Evolutionary conservation across 441 rosid species (phyloP).

Genomic region (Aleurites moluccanus): DNA sequence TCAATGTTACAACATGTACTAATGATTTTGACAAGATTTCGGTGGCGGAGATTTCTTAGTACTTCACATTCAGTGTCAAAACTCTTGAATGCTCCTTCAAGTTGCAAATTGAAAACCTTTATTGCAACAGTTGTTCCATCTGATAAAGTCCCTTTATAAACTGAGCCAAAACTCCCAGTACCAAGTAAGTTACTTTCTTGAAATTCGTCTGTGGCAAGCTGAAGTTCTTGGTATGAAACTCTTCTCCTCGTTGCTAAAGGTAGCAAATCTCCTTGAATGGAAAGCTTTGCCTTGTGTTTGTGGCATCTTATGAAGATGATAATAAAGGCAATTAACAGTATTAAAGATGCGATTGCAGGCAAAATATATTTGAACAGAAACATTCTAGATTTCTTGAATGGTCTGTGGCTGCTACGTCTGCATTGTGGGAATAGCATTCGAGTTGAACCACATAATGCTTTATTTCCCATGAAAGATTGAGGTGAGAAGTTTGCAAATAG

Average conservation of each 20-base stretch:
- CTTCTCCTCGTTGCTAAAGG: background rate
- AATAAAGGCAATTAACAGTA: background rate
- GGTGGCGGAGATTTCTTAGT: conserved; percentile 9
- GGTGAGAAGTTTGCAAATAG: conserved; percentile 13
- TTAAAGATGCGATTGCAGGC: background rate
- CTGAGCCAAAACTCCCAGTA: conserved; percentile 16
- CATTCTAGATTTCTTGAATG: background rate
- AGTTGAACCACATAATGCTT: conserved; percentile 1
- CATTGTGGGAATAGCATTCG: conserved; percentile 13
- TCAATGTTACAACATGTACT: conserved; percentile 3
- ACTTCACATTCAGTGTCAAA: conserved; percentile 18
- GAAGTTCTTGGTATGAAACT: conserved; percentile 34
- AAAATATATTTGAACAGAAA: conserved; percentile 7
- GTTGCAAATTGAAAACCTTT: conserved; percentile 17
- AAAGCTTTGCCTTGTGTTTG: background rate
- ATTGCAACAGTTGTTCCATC: conserved; percentile 2
- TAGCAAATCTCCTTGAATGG: background rate
- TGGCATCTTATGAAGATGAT: background rate
- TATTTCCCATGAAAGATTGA: conserved; percentile 18
- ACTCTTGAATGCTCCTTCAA: conserved; percentile 12
- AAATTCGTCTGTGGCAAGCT: conserved; percentile 15
- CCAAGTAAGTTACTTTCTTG: conserved; percentile 19
- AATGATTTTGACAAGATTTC: conserved; percentile 20
- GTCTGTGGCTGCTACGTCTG: background rate
- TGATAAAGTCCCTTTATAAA: conserved; percentile 4